Percentiles rank a stretch among this genome's conserved stretches.
These are phyloP conservation scores for Alternaria brassicae DNA, from an alignment of 2,329 filamentous ascomycete genomes.

Conservation along the genomic window DNA sequence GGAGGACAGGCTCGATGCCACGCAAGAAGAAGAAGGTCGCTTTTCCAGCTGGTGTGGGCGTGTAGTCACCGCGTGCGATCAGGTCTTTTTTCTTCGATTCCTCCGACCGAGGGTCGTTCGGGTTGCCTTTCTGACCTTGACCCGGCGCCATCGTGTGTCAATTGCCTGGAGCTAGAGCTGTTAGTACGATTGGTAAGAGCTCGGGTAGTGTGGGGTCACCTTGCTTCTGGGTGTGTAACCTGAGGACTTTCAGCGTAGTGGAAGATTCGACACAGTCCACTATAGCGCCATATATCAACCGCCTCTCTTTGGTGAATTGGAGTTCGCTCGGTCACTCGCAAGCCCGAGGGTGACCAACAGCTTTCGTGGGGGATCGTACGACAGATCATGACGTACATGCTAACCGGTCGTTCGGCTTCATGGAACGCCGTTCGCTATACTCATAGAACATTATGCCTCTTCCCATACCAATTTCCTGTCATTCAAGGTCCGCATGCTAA, in stretches of 20 bases:
- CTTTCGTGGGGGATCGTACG: background rate
- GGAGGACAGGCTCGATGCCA: conserved; percentile 56
- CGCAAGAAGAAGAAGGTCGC: conserved; percentile 56
- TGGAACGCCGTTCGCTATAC: background rate
- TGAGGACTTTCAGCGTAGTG: background rate
- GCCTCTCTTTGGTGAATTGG: background rate
- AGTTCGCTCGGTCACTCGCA: background rate
- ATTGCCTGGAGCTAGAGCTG: background rate
- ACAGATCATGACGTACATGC: conserved; percentile 11
- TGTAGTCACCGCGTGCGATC: conserved; percentile 53
- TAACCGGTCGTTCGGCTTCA: background rate
- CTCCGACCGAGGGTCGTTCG: conserved; percentile 37
- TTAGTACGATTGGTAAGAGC: background rate
- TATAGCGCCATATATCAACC: background rate
- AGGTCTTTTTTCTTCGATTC: conserved; percentile 45
- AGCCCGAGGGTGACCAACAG: conserved; percentile 3
- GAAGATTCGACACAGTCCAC: background rate
- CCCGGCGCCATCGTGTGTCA: background rate
- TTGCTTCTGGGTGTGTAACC: background rate
- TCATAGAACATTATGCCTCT: background rate
- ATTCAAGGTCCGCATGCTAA: background rate
- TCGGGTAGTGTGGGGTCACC: background rate
- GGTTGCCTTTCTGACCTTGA: background rate
- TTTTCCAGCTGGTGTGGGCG: conserved; percentile 50
- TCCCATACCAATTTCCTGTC: background rate